Evolutionary conservation across 1,284 basidiomycete genomes (phyloP).

Genomic region (Trichosporon coremiiforme): DNA sequence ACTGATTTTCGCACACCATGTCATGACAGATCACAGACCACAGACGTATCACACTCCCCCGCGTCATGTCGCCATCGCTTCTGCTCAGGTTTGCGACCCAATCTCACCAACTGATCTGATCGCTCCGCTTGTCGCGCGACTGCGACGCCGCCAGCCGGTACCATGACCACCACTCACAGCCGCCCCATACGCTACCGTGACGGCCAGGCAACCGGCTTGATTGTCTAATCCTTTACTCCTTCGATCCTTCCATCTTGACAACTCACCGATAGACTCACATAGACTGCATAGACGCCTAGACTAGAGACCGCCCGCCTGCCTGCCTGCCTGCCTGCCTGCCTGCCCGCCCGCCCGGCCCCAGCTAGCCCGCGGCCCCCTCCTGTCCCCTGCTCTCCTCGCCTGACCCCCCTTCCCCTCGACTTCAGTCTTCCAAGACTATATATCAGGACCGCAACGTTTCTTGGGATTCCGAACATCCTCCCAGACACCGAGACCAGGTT

Average conservation of each 20-base stretch:
- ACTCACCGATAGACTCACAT: conserved; percentile 15
- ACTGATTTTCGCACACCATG: neutral
- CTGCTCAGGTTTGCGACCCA: neutral
- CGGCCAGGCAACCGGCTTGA: neutral
- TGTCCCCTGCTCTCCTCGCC: neutral
- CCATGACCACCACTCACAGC: no score
- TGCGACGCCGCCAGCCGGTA: neutral
- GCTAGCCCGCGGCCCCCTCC: no score
- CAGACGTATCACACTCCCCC: neutral
- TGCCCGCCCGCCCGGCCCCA: neutral
- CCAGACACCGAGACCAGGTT: neutral
- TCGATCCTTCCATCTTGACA: neutral
- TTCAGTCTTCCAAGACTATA: neutral
- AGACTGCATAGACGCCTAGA: conserved; percentile 6
- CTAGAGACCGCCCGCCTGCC: neutral
- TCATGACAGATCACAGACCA: conserved; percentile 4
- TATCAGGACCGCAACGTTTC: conserved; percentile 7
- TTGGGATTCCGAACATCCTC: conserved; percentile 13
- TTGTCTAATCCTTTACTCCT: neutral
- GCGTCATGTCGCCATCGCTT: conserved; percentile 19
- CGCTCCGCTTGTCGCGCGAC: neutral
- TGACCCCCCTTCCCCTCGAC: neutral
- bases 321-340: neutral
- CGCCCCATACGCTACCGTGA: no score
- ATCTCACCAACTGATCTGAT: no score